These are phyloP conservation scores for Termitomyces titanicus DNA, from an alignment of 768 basidiomycete genomes.

Conservation along the genomic window DNA sequence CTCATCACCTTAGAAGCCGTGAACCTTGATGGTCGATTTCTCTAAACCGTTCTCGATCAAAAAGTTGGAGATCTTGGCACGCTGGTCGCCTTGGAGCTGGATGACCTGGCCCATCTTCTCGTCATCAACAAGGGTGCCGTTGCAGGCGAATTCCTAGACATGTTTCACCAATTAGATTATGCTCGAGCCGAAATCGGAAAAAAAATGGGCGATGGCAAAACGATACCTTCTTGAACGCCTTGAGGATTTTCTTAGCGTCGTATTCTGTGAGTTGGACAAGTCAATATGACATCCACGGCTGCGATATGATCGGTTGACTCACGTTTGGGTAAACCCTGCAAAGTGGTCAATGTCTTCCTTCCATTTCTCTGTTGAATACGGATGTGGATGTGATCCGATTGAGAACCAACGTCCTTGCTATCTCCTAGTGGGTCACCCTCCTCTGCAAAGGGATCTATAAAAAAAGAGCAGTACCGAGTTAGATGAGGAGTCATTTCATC, in stretches of 20 bases:
- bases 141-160: slow-evolving; percentile 92
- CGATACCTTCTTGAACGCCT: slow-evolving; percentile 95
- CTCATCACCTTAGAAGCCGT: slow-evolving; percentile 65
- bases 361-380: slow-evolving; percentile 99
- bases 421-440: slow-evolving; percentile 80
- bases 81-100: slow-evolving; percentile 98
- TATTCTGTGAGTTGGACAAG: slow-evolving; percentile 58
- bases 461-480: slow-evolving; percentile 7
- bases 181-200: not conserved
- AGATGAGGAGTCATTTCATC: slow-evolving; percentile 15
- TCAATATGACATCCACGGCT: not conserved
- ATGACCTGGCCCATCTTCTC: slow-evolving; percentile 96
- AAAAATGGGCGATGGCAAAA: slow-evolving; percentile 2
- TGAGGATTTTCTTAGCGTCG: slow-evolving; percentile 96
- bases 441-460: slow-evolving; percentile 92
- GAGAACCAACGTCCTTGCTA: slow-evolving; percentile 74
- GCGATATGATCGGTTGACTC: slow-evolving; percentile 21
- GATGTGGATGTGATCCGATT: slow-evolving; percentile 86
- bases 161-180: slow-evolving; percentile 1
- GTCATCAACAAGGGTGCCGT: slow-evolving; percentile 94
- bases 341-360: slow-evolving; percentile 95
- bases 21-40: slow-evolving; percentile 77
- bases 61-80: slow-evolving; percentile 86
- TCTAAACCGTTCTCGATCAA: slow-evolving; percentile 80
- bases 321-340: slow-evolving; percentile 94